Percentiles rank a stretch among this genome's conserved stretches.
phyloP scores from a whole-genome alignment of 169 alveolate species.

The Theileria parva region DNA sequence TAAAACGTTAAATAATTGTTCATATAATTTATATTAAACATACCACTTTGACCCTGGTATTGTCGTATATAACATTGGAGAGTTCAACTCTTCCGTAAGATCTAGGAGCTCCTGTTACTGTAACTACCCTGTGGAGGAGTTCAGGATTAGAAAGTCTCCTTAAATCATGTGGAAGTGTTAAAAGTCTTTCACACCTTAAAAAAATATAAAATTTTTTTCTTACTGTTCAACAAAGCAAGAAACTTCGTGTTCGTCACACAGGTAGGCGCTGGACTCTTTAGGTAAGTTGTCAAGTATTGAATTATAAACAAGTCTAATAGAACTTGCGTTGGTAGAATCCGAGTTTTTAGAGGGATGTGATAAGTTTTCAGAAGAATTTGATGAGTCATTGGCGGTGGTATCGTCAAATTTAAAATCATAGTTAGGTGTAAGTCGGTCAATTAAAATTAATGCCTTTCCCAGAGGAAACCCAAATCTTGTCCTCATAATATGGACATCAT shows the following conservation, averaged over 20 bases:
- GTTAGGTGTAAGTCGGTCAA: constrained; percentile 67
- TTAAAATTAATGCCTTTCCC: constrained; percentile 71
- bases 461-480: constrained; percentile 70
- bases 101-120: constrained; percentile 74
- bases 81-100: constrained; percentile 77
- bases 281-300: constrained; percentile 61
- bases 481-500: constrained; percentile 76
- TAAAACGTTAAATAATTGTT: not conserved
- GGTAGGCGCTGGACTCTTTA: constrained; percentile 64
- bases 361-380: not conserved
- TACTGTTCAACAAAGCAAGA: constrained; percentile 76
- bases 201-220: not conserved
- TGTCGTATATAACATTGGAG: constrained; percentile 65
- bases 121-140: constrained; percentile 70
- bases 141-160: constrained; percentile 72
- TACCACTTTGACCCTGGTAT: constrained; percentile 67
- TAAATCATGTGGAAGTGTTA: constrained; percentile 76
- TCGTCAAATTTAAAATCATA: constrained; percentile 66
- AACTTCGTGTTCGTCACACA: constrained; percentile 79
- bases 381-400: not conserved
- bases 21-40: not conserved
- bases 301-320: constrained; percentile 24
- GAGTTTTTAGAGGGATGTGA: not conserved
- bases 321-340: constrained; percentile 6
- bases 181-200: constrained; percentile 74